Percentiles rank a stretch among this genome's conserved stretches.
These are phyloP conservation scores for Lecanoromycetidae sp. DNA, from an alignment of 2,329 filamentous ascomycete genomes.

Conservation along the genomic window DNA sequence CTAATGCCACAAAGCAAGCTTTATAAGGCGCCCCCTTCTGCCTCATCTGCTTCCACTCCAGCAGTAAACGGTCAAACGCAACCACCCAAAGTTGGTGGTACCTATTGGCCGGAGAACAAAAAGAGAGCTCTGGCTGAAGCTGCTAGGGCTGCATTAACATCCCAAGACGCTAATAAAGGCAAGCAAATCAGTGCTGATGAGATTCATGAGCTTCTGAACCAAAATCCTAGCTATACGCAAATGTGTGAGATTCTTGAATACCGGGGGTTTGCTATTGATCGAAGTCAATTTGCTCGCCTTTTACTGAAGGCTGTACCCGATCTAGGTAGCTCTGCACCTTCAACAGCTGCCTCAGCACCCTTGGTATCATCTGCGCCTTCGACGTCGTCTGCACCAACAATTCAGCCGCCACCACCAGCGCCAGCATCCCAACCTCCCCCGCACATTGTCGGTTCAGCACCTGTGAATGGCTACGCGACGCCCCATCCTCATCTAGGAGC, in stretches of 20 bases:
- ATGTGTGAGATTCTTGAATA: slow-evolving; percentile 43
- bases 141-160: slow-evolving; percentile 36
- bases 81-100: slow-evolving; percentile 18
- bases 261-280: slow-evolving; percentile 38
- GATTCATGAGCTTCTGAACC: slow-evolving; percentile 37
- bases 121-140: slow-evolving; percentile 39
- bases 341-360: not conserved
- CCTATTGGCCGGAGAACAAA: slow-evolving; percentile 39
- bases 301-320: slow-evolving; percentile 35
- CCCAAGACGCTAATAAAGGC: slow-evolving; percentile 30
- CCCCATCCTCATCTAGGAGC: too few species aligned
- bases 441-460: too few species aligned
- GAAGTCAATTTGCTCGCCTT: slow-evolving; percentile 41
- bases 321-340: slow-evolving; percentile 10
- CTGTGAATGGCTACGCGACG: not conserved
- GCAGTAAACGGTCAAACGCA: not conserved
- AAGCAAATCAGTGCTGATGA: slow-evolving; percentile 29
- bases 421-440: not conserved
- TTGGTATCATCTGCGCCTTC: not conserved
- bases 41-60: not conserved
- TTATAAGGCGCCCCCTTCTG: too few species aligned
- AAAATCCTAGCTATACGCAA: slow-evolving; percentile 44
- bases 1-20: not conserved
- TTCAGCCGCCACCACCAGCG: too few species aligned
- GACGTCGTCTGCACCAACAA: not conserved